Conservation (phyloP, 163 green algal species). For the Chloromonas sp. region DNA sequence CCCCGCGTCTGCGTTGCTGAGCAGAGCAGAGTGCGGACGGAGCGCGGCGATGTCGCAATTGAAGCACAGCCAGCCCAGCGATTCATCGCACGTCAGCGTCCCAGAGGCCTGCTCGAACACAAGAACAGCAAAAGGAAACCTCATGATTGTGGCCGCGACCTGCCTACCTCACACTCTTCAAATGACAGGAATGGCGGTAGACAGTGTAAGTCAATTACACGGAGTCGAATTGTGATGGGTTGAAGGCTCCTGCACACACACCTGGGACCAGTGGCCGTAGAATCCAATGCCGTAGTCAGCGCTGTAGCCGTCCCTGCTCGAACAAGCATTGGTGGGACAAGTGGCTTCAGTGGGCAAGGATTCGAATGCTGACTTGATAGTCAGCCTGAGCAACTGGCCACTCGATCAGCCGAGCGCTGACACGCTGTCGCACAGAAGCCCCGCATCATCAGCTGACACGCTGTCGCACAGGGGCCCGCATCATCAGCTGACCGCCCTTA, state of each 20-base stretch:
- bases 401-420: too few relatives aligned
- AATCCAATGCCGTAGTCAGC: constrained; percentile 14
- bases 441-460: too few relatives aligned
- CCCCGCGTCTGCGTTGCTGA: too few relatives aligned
- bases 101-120: background rate
- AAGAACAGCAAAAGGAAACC: background rate
- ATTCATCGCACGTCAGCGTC: background rate
- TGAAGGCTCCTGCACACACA: background rate
- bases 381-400: too few relatives aligned
- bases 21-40: too few relatives aligned
- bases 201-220: background rate
- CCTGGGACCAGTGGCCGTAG: constrained; percentile 12
- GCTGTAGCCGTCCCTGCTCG: constrained; percentile 3
- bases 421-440: too few relatives aligned
- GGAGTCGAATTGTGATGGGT: background rate
- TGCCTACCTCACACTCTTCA: background rate
- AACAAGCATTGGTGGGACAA: too few relatives aligned
- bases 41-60: background rate
- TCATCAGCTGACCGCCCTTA: too few relatives aligned
- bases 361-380: too few relatives aligned
- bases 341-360: too few relatives aligned
- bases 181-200: background rate
- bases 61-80: background rate
- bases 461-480: too few relatives aligned
- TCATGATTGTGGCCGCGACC: background rate